Conservation (phyloP, 805 yeast species). For the Saccharomyces eubayanus region DNA sequence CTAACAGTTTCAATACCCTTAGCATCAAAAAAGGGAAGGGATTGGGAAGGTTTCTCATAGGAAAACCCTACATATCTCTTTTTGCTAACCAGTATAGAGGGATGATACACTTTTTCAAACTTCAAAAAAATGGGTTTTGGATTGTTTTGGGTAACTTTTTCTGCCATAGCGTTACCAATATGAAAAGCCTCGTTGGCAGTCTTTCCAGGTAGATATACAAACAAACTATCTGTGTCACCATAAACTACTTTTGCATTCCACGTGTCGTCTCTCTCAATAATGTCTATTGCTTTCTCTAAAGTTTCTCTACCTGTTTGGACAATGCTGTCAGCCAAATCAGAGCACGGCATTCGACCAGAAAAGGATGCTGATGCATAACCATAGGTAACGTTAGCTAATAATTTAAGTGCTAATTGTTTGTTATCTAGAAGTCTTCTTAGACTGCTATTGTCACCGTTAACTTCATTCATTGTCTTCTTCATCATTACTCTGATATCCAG, state of each 20-base stretch:
- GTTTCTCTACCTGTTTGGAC: slow-evolving; percentile 88
- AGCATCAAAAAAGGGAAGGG: slow-evolving; percentile 72
- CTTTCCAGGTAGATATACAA: slow-evolving; percentile 83
- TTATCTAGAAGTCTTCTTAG: slow-evolving; percentile 54
- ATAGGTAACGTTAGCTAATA: slow-evolving; percentile 91
- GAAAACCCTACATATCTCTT: slow-evolving; percentile 87
- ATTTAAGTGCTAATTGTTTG: slow-evolving; percentile 77
- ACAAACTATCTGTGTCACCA: slow-evolving; percentile 93
- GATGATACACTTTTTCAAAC: slow-evolving; percentile 89
- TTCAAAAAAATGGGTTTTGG: slow-evolving; percentile 79
- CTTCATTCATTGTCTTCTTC: slow-evolving; percentile 59
- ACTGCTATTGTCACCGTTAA: slow-evolving; percentile 33
- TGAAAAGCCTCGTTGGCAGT: slow-evolving; percentile 67
- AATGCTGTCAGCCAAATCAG: slow-evolving; percentile 90
- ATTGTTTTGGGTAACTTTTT: slow-evolving; percentile 49
- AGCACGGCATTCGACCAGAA: slow-evolving; percentile 95
- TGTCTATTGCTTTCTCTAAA: slow-evolving; percentile 55
- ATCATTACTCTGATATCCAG: slow-evolving; percentile 72
- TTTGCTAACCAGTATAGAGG: slow-evolving; percentile 73
- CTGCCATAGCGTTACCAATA: slow-evolving; percentile 65
- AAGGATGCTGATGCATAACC: slow-evolving; percentile 93
- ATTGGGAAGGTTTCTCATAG: slow-evolving; percentile 52
- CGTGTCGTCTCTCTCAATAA: slow-evolving; percentile 48
- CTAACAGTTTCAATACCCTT: slow-evolving; percentile 94
- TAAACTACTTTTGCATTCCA: slow-evolving; percentile 93